phyloP scores from a whole-genome alignment of 108 stramenopile species.

The Cyclotella distinguenda region DNA sequence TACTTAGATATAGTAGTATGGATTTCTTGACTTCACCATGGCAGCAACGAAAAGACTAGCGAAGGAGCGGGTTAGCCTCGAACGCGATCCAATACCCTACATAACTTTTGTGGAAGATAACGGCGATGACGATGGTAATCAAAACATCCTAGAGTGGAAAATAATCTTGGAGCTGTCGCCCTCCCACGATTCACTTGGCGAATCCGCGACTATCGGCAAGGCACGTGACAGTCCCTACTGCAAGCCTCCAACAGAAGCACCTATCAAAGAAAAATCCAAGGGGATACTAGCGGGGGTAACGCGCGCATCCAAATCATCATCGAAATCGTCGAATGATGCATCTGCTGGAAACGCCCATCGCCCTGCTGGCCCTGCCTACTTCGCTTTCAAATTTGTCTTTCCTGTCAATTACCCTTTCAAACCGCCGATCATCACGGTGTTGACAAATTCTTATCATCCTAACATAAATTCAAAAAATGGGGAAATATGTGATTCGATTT shows the following conservation, averaged over 20 bases:
- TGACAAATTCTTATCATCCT: constrained; percentile 74
- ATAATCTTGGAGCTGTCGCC: constrained; percentile 40
- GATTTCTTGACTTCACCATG: constrained; percentile 1
- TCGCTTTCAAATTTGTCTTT: constrained; percentile 47
- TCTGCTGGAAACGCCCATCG: background rate
- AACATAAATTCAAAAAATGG: constrained; percentile 73
- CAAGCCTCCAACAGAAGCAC: constrained; percentile 5
- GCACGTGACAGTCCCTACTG: constrained; percentile 45
- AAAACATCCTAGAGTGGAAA: constrained; percentile 39
- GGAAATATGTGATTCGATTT: constrained; percentile 68
- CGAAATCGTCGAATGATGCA: constrained; percentile 8
- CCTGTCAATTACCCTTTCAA: constrained; percentile 63
- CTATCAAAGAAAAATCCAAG: constrained; percentile 4
- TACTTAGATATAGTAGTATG: too few species aligned
- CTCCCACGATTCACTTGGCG: constrained; percentile 32
- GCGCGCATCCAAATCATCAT: constrained; percentile 15
- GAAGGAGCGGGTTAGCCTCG: constrained; percentile 41
- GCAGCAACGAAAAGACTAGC: constrained; percentile 48
- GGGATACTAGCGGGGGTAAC: constrained; percentile 34
- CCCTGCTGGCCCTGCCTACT: constrained; percentile 24
- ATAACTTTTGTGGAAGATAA: constrained; percentile 37
- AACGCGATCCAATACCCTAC: constrained; percentile 49
- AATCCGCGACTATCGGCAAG: constrained; percentile 24
- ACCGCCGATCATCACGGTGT: constrained; percentile 69
- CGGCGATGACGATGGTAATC: constrained; percentile 7